Base-by-base conservation (phyloP, 345 rosid genomes). In the Alliaria petiolata region DNA sequence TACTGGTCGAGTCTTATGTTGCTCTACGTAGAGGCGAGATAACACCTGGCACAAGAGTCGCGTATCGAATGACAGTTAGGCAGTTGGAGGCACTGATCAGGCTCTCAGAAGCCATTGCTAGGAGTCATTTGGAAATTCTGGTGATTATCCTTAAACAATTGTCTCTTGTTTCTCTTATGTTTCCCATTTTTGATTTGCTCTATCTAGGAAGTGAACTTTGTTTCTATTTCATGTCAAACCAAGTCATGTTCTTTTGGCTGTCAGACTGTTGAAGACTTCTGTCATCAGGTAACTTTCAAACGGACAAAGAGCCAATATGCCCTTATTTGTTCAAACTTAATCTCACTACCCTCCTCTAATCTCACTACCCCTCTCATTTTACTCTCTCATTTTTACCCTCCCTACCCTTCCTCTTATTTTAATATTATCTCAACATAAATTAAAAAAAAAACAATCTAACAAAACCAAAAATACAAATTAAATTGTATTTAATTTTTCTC, bases 31-130 rank as follows among this genome's bases (percentile, higher is more conserved):
- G 79, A 82, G 90, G 95, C 9, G 99, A 95, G 69, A 83, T 92
- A 5, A 74, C 93, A 73, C 90, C 93, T 53, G 98, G 99, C 7
- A 85, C 85, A 70, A 95, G 90, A 84, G 96, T 89, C 65, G 98
- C 98, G 60, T 95, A 91, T 77, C 87, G 98, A 57, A 89, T 89
- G 98, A 91, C 98, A 52, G 99, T 95, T 73, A 83, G 98, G 81
- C 98, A 95, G 84, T 86, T 95, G 14, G 97, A 95, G 80, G 96
- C 98, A 57, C 76, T 95, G 54, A 82, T 95, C 81, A 85, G 99
- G 70, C 84, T 91, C 62, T 95, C 96, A 25, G 98, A 89, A 85
- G 98, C 96, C 71, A 89, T 95, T 81, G 98, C 99, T 66, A 85
- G 93, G 49, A 83, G 95, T 76, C 83, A 91, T 82, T 80, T 89